A percentile compares a stretch with the other conserved stretches of the same genome.
These are phyloP conservation scores for Pythium guiyangense DNA, from an alignment of 352 stramenopile genomes.

Conservation along the genomic window DNA sequence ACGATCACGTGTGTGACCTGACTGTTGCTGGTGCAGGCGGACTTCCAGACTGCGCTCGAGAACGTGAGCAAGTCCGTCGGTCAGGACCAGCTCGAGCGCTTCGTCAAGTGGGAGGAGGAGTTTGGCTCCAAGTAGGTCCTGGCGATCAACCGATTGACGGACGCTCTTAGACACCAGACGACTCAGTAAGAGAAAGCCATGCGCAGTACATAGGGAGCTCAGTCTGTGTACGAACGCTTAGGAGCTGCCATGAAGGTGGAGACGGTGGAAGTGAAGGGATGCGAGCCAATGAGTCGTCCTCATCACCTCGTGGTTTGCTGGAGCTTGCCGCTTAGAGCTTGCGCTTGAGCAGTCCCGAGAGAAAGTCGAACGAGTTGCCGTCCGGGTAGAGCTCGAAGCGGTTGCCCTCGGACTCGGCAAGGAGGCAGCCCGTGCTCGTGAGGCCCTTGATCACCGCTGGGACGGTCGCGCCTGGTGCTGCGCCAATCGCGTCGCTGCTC, in stretches of 20 bases:
- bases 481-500: constrained; percentile 25
- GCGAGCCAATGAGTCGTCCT: neutral
- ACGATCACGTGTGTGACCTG: too few species aligned
- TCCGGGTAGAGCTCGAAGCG: constrained; percentile 86
- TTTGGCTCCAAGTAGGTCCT: constrained; percentile 72
- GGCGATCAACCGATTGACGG: too few species aligned
- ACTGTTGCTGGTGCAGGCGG: constrained; percentile 17
- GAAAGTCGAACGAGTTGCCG: constrained; percentile 88
- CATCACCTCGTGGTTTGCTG: too few species aligned
- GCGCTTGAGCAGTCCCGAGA: constrained; percentile 80
- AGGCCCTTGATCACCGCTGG: constrained; percentile 75
- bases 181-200: too few species aligned
- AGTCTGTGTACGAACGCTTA: too few species aligned
- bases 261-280: too few species aligned
- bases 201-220: neutral
- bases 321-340: constrained; percentile 40
- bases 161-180: too few species aligned
- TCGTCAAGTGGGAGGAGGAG: constrained; percentile 73
- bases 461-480: constrained; percentile 22
- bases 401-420: constrained; percentile 60
- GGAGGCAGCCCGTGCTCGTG: constrained; percentile 70
- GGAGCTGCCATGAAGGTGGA: too few species aligned
- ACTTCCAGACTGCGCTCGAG: constrained; percentile 62
- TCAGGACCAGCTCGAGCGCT: constrained; percentile 67
- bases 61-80: constrained; percentile 85